Percentiles rank a stretch among this genome's conserved stretches.
Conservation (phyloP, 768 basidiomycete species). For the Leccinum disarticulatum region DNA sequence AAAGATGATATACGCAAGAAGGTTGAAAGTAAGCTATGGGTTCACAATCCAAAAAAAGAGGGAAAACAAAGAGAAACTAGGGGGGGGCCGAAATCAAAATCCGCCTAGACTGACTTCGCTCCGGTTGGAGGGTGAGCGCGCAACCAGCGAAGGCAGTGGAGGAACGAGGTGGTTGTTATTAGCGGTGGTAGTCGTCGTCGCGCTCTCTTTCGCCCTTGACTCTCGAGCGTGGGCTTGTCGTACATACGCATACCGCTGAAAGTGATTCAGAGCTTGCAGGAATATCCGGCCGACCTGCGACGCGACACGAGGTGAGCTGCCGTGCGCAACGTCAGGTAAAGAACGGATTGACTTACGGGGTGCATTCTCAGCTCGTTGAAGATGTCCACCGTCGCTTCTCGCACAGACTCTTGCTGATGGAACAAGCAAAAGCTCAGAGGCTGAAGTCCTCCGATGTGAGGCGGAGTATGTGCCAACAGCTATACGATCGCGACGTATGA, state of each 20-base stretch:
- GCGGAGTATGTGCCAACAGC: constrained; percentile 78
- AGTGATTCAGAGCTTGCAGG: constrained; percentile 79
- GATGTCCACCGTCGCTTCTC: constrained; percentile 79
- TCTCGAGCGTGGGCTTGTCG: constrained; percentile 76
- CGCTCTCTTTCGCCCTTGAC: constrained; percentile 34
- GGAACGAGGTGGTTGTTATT: constrained; percentile 36
- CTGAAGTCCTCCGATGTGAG: constrained; percentile 78
- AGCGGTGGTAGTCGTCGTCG: neutral
- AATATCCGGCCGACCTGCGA: constrained; percentile 75
- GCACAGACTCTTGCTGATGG: constrained; percentile 76
- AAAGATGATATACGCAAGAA: constrained; percentile 27
- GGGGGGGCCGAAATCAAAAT: constrained; percentile 20
- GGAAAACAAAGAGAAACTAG: neutral
- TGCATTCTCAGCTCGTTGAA: constrained; percentile 77
- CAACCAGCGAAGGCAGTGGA: constrained; percentile 28
- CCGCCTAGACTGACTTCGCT: constrained; percentile 45
- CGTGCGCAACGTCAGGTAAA: neutral
- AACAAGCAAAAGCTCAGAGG: constrained; percentile 89
- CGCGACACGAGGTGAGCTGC: neutral
- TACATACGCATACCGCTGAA: constrained; percentile 86
- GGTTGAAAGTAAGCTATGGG: constrained; percentile 30
- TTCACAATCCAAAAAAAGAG: neutral
- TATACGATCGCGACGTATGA: constrained; percentile 30
- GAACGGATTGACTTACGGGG: constrained; percentile 51
- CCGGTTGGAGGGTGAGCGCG: constrained; percentile 45